phyloP scores from a whole-genome alignment of 108 stramenopile species.

The Conticribra guillardii region DNA sequence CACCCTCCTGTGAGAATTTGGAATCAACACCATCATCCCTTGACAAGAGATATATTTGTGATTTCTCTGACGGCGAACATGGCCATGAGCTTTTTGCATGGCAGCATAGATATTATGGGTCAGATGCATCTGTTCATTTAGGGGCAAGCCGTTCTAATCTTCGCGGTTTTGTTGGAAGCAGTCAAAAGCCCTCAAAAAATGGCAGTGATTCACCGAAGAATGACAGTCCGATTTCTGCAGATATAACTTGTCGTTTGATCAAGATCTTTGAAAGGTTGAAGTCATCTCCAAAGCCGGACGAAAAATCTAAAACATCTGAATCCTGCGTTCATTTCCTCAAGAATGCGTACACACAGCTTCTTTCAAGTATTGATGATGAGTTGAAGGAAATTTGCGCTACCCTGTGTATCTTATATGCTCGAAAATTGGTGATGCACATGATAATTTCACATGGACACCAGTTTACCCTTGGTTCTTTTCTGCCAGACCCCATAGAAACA shows the following conservation, averaged over 20 bases:
- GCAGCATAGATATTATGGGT: constrained; percentile 89
- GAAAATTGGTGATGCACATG: constrained; percentile 71
- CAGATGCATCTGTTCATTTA: constrained; percentile 88
- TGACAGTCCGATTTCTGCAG: constrained; percentile 26
- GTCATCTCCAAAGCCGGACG: constrained; percentile 7
- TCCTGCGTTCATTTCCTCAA: constrained; percentile 17
- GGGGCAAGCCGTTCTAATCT: constrained; percentile 58
- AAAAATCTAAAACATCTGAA: constrained; percentile 4
- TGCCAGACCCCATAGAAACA: constrained; percentile 13
- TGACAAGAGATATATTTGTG: constrained; percentile 71
- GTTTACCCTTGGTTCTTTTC: constrained; percentile 56
- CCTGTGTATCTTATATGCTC: constrained; percentile 59
- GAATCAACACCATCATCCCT: too few species aligned
- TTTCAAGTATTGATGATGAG: constrained; percentile 24
- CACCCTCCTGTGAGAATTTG: too few species aligned
- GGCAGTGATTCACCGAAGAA: constrained; percentile 4
- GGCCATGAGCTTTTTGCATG: constrained; percentile 91
- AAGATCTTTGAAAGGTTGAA: constrained; percentile 38
- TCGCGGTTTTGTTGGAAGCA: constrained; percentile 1
- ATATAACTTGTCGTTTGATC: constrained; percentile 35
- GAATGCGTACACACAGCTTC: constrained; percentile 29
- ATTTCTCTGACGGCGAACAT: constrained; percentile 90
- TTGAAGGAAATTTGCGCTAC: constrained; percentile 27
- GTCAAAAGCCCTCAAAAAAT: constrained; percentile 19
- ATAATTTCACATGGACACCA: constrained; percentile 51